phyloP scores from a whole-genome alignment of 208 protist species.

The Entamoeba nuttalli region DNA sequence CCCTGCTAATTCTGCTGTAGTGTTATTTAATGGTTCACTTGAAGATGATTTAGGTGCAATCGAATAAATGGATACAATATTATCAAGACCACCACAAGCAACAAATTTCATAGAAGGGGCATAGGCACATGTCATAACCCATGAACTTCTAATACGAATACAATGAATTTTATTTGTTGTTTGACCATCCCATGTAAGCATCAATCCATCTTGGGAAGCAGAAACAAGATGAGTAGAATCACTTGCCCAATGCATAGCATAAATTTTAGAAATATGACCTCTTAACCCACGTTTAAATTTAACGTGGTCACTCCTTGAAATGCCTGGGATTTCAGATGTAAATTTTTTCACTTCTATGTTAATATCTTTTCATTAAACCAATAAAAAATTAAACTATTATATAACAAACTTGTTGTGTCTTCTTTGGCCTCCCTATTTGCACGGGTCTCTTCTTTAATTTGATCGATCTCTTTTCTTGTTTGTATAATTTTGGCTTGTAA shows the following conservation, averaged over 20 bases:
- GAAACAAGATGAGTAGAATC: background rate
- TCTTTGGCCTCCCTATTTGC: background rate
- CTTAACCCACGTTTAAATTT: background rate
- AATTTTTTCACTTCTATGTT: background rate
- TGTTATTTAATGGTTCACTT: background rate
- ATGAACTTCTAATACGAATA: conserved; percentile 5
- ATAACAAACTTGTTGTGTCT: background rate
- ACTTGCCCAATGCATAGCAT: background rate
- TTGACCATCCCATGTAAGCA: background rate
- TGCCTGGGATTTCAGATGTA: background rate
- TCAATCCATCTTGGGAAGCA: background rate
- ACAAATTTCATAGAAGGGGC: conserved; percentile 51
- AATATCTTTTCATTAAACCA: too few relatives aligned
- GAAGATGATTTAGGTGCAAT: background rate
- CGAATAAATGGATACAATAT: conserved; percentile 53
- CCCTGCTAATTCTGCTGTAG: background rate
- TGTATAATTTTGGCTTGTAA: background rate
- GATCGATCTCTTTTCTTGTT: background rate
- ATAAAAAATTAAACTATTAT: too few relatives aligned
- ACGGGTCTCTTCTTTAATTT: background rate
- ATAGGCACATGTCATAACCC: conserved; percentile 53
- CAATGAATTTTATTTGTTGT: conserved; percentile 32
- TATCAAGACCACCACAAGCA: conserved; percentile 60
- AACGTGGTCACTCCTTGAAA: background rate
- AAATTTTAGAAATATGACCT: background rate